A percentile compares a stretch with the other conserved stretches of the same genome.
These are phyloP conservation scores for Eryngium alpinum DNA, from an alignment of 140 eudicot species.

Conservation along the genomic window DNA sequence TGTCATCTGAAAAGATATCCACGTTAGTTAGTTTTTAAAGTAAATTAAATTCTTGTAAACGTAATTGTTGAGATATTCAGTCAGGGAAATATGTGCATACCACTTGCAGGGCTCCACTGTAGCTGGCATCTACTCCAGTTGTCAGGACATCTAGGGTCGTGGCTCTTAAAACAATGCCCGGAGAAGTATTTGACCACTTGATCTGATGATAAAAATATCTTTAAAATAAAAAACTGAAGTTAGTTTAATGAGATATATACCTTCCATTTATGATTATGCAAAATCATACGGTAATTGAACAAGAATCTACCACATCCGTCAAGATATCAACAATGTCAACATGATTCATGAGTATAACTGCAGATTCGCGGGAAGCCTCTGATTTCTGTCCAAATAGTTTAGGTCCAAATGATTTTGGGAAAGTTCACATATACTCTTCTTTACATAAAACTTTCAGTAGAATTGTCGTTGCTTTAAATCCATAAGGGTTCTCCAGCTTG, in stretches of 20 bases:
- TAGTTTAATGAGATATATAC: no score
- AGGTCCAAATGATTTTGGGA: slow-evolving; percentile 76
- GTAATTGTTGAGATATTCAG: not conserved
- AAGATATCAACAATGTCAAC: slow-evolving; percentile 67
- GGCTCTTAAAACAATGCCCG: not conserved
- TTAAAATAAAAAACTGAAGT: not conserved
- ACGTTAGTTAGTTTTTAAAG: no score
- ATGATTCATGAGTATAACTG: slow-evolving; percentile 81
- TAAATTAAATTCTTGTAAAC: no score
- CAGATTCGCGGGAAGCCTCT: slow-evolving; percentile 78
- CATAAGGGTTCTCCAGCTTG: slow-evolving; percentile 74
- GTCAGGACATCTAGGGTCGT: not conserved
- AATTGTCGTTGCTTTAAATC: slow-evolving; percentile 37
- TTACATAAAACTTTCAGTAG: slow-evolving; percentile 45
- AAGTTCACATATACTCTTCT: slow-evolving; percentile 58
- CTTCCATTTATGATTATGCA: no score
- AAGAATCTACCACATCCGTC: slow-evolving; percentile 59
- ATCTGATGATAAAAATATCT: not conserved
- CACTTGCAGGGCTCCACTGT: not conserved
- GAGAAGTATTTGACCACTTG: not conserved
- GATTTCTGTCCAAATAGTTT: slow-evolving; percentile 61
- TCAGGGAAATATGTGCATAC: not conserved
- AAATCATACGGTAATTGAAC: not conserved
- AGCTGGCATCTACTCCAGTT: not conserved
- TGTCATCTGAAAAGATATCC: slow-evolving; percentile 72